Conservation (phyloP, 441 rosid species). For the Capsella rubella region DNA sequence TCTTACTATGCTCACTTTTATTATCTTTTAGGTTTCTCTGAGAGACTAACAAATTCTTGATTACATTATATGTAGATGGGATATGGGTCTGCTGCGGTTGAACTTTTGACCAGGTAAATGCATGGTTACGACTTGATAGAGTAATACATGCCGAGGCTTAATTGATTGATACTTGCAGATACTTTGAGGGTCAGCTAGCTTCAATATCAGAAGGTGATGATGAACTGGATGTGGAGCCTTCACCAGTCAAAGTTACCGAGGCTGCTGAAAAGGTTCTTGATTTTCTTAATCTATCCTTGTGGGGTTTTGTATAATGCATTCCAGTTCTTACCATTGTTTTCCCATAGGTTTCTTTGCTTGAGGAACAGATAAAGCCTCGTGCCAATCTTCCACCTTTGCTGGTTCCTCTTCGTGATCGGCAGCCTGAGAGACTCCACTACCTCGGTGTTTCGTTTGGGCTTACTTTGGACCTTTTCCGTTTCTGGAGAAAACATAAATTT, state of each 20-base stretch:
- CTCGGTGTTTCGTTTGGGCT: slow-evolving; percentile 98
- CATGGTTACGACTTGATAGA: slow-evolving; percentile 14
- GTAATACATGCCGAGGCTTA: background rate
- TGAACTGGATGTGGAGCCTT: slow-evolving; percentile 60
- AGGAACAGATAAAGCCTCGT: slow-evolving; percentile 88
- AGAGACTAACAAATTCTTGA: slow-evolving; percentile 44
- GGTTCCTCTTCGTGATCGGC: slow-evolving; percentile 81
- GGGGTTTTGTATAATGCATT: slow-evolving; percentile 7
- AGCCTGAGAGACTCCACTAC: slow-evolving; percentile 91
- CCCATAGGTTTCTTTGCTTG: slow-evolving; percentile 81
- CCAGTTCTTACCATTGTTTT: slow-evolving; percentile 24
- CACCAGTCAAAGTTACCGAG: slow-evolving; percentile 63
- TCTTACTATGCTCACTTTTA: background rate
- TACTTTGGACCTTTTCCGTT: slow-evolving; percentile 92
- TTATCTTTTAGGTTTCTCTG: slow-evolving; percentile 70
- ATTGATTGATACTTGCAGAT: slow-evolving; percentile 53
- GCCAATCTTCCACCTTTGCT: slow-evolving; percentile 89
- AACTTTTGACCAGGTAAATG: slow-evolving; percentile 77
- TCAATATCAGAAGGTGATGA: slow-evolving; percentile 77
- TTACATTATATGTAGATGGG: slow-evolving; percentile 75
- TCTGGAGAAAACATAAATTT: slow-evolving; percentile 94
- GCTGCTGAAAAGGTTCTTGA: slow-evolving; percentile 85
- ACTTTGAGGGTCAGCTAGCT: slow-evolving; percentile 91
- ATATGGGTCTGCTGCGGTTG: slow-evolving; percentile 96
- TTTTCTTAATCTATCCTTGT: slow-evolving; percentile 29